Evolutionary conservation across 495 filamentous ascomycete species (phyloP).

Genomic region (Cercophora newfieldiana): DNA sequence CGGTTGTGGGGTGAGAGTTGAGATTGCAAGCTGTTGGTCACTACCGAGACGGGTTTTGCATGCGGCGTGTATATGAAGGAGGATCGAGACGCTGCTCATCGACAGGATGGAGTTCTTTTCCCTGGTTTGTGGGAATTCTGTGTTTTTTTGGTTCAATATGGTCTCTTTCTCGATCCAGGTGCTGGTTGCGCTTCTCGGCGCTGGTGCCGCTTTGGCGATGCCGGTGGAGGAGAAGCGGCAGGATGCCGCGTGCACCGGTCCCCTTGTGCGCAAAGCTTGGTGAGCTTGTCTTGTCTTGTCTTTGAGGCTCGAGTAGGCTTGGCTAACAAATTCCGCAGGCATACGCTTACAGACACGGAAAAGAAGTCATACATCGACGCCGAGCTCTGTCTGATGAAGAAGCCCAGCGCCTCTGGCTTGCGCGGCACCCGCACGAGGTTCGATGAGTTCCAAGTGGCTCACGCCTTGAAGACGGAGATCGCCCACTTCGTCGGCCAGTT

Average conservation of each 20-base stretch:
- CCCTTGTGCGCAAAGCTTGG: neutral
- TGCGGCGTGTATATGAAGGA: neutral
- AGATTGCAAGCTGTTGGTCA: neutral
- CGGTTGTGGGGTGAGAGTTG: neutral
- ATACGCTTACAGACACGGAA: neutral
- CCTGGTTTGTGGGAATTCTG: neutral
- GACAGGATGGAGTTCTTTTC: neutral
- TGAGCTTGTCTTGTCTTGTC: neutral
- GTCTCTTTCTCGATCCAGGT: neutral
- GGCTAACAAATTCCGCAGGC: slow-evolving; percentile 7
- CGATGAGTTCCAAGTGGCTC: slow-evolving; percentile 11
- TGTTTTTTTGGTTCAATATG: neutral
- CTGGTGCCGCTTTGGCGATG: neutral
- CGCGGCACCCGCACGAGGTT: neutral
- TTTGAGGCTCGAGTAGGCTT: neutral
- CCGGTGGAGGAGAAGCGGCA: neutral
- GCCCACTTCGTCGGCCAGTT: slow-evolving; percentile 33
- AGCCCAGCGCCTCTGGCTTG: neutral
- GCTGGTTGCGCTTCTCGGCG: neutral
- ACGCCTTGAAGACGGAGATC: slow-evolving; percentile 1
- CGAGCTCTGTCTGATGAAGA: slow-evolving; percentile 7
- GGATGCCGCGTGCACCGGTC: neutral
- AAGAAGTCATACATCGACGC: slow-evolving; percentile 5
- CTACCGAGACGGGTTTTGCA: neutral
- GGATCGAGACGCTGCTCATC: neutral